Base-by-base conservation (phyloP, 352 stramenopile species). In the Thraustochytrium striatum region DNA sequence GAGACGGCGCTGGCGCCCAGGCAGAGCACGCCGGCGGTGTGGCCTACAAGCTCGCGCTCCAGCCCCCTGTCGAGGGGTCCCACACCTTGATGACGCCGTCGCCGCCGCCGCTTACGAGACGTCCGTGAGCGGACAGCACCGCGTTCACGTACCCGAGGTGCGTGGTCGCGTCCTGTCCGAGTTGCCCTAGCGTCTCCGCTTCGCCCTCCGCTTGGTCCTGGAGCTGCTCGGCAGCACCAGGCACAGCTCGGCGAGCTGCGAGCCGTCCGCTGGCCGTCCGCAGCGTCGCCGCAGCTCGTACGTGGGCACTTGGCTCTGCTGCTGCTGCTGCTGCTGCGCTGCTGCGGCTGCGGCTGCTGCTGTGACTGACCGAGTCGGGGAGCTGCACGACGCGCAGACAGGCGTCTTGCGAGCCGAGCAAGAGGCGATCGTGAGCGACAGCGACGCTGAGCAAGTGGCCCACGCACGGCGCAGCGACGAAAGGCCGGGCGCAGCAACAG, bases 71-170 rank as follows among this genome's bases (percentile, higher is more conserved):
- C 21, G 53, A 11, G 21, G 39, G 70, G 5, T 21, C 43, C 72
- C 72, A 82, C 8, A 82, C n/a, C 41, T 82, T 82, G 38, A 82
- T 41, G 59, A 82, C 32, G 39, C 72, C 72, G 61, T 82, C 72
- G 7, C 72, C 62, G n/a, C 59, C 69, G 2, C 38, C 72, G 3
- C 35, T 69, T 19, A 68, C 72, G 21, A 82, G 21, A 25, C 53
- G 43, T 11, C 57, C 35, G n/a, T 57, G 5, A 8, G 30, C 68
- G 19, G 69, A 32, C 25, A 73, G n/a, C 2, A 82, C 30, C 9
- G 47, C 47, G 19, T 72, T 43, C 21, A 82, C 43, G 32, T 72
- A 73, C n/a, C 47, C 61, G 28, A 75, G 52, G 32, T 75, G 65
- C 21, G 65, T 55, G 39, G 21, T 41, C 0, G 44, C 35, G 28